Evolutionary conservation across 306 rosid genomes (phyloP).

Genomic region (Phaseolus lunatus): DNA sequence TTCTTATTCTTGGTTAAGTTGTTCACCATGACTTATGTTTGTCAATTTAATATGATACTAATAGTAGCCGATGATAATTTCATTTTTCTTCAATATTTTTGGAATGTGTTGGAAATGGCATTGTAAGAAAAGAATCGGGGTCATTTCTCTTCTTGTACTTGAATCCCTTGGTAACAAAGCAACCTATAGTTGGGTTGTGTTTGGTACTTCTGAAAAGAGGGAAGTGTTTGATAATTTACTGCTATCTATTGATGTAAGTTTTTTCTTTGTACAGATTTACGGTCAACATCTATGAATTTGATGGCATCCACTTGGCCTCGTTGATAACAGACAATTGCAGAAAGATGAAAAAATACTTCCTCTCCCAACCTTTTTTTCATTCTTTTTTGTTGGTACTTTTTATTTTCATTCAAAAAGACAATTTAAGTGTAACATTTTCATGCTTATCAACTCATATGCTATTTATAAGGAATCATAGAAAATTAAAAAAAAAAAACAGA

Average conservation of each 20-base stretch:
- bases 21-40: too few species aligned
- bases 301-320: conserved; percentile 3
- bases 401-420: neutral
- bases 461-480: too few species aligned
- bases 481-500: too few species aligned
- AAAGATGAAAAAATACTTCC: neutral
- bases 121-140: conserved; percentile 24
- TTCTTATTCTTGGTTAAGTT: too few species aligned
- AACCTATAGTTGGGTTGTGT: neutral
- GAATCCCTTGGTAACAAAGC: neutral
- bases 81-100: too few species aligned
- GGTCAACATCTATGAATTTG: neutral
- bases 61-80: too few species aligned
- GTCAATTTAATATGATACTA: too few species aligned
- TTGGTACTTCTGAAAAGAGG: neutral
- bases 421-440: neutral
- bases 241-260: neutral
- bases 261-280: neutral
- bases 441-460: neutral
- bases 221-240: neutral
- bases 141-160: neutral
- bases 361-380: neutral
- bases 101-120: conserved; percentile 16
- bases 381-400: too few species aligned
- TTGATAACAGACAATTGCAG: neutral